Percentiles rank a stretch among this genome's conserved stretches.
These are phyloP conservation scores for Dichomitus squalens DNA, from an alignment of 1,284 basidiomycete genomes.

Conservation along the genomic window DNA sequence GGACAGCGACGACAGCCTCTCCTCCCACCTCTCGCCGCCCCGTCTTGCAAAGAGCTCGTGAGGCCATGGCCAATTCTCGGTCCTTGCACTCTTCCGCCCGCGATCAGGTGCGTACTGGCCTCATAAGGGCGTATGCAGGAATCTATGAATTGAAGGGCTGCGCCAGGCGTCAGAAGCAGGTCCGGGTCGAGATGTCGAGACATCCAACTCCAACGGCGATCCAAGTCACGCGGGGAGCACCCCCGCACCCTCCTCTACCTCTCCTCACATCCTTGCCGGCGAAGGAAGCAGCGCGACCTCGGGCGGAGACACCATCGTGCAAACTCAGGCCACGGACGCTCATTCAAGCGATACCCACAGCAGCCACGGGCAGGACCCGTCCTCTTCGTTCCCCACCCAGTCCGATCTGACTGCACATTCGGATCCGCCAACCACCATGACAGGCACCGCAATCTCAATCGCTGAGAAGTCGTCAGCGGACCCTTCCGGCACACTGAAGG, in stretches of 20 bases:
- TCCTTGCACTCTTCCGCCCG: constrained; percentile 12
- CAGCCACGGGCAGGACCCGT: constrained; percentile 23
- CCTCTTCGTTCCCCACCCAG: constrained; percentile 18
- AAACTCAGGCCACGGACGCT: constrained; percentile 15
- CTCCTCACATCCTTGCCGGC: constrained; percentile 1
- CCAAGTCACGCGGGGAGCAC: constrained; percentile 6
- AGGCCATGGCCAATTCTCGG: constrained; percentile 21
- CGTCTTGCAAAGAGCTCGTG: constrained; percentile 11
- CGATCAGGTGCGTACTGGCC: constrained; percentile 12
- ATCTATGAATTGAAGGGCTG: constrained; percentile 6
- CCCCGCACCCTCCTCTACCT: constrained; percentile 4
- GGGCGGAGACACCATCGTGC: constrained; percentile 5
- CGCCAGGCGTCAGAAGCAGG: constrained; percentile 23
- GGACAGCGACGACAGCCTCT: constrained; percentile 9
- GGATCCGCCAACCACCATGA: constrained; percentile 18
- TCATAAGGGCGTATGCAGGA: background rate
- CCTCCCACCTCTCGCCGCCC: constrained; percentile 5
- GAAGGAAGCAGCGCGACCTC: constrained; percentile 11
- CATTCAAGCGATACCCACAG: constrained; percentile 21
- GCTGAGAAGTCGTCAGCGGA: constrained; percentile 16
- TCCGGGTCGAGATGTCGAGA: constrained; percentile 15
- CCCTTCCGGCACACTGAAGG: constrained; percentile 2
- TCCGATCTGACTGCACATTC: constrained; percentile 17
- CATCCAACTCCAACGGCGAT: constrained; percentile 11
- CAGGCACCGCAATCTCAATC: constrained; percentile 21